These are phyloP conservation scores for Mycena galopus DNA, from an alignment of 768 basidiomycete species.

Conservation along the genomic window DNA sequence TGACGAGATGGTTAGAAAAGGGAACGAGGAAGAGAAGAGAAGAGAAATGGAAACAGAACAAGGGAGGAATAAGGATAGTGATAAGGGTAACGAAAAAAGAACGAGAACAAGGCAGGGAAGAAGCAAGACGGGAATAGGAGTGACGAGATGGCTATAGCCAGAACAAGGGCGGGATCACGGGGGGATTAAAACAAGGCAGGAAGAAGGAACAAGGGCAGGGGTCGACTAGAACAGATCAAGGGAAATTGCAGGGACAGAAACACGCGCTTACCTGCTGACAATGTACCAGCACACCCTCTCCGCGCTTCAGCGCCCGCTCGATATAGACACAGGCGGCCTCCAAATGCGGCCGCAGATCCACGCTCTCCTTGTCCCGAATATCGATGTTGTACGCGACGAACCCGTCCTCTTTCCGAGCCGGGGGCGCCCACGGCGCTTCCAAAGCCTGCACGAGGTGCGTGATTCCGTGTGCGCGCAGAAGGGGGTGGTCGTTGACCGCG, in stretches of 20 bases:
- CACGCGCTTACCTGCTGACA: conserved; percentile 77
- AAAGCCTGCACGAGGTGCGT: conserved; percentile 73
- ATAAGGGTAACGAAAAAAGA: background rate
- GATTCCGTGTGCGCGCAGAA: conserved; percentile 63
- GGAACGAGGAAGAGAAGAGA: no score
- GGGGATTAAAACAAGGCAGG: background rate
- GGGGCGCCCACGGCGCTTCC: conserved; percentile 73
- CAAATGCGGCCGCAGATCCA: conserved; percentile 76
- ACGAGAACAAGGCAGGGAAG: background rate
- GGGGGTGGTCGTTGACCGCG: conserved; percentile 68
- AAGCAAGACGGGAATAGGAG: no score
- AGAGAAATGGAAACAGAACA: no score
- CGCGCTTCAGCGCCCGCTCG: conserved; percentile 68
- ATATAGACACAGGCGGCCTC: conserved; percentile 79
- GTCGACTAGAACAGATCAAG: background rate
- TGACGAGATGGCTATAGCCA: no score
- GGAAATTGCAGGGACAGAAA: no score
- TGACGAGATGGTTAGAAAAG: conserved; percentile 1
- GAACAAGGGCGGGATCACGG: no score
- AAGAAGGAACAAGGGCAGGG: conserved; percentile 20
- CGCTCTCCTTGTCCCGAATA: conserved; percentile 71
- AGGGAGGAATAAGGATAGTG: conserved; percentile 20
- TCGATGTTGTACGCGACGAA: conserved; percentile 74
- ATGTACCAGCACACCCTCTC: conserved; percentile 80
- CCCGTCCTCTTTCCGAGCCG: conserved; percentile 55